A percentile compares a stretch with the other conserved stretches of the same genome.
Conservation (phyloP, 2,329 filamentous ascomycete species). For the Epichloe bromicola region DNA sequence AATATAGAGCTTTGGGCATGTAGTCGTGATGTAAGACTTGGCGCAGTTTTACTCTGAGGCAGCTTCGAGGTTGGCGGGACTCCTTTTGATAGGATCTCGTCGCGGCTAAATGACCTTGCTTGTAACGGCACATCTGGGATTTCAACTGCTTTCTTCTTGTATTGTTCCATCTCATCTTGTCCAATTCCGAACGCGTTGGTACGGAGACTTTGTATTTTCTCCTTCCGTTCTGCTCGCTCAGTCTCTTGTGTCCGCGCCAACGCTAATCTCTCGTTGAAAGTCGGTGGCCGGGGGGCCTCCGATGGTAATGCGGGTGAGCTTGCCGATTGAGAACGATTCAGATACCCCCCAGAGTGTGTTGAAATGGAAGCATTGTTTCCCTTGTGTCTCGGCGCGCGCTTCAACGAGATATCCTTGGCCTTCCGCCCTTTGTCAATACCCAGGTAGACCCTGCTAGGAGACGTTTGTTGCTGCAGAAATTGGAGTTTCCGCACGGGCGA, state of each 20-base stretch:
- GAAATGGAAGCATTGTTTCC: slow-evolving; percentile 10
- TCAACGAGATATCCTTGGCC: slow-evolving; percentile 73
- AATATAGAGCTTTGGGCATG: slow-evolving; percentile 9
- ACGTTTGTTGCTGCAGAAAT: slow-evolving; percentile 43
- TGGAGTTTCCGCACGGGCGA: slow-evolving; percentile 53
- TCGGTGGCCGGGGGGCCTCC: slow-evolving; percentile 29
- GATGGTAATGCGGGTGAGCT: slow-evolving; percentile 14
- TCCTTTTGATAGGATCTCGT: slow-evolving; percentile 39
- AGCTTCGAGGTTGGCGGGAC: slow-evolving; percentile 16
- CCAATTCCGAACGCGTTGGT: slow-evolving; percentile 45
- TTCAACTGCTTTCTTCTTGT: slow-evolving; percentile 43
- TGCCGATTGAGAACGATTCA: slow-evolving; percentile 31
- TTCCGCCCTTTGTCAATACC: slow-evolving; percentile 83
- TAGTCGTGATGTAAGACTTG: slow-evolving; percentile 14
- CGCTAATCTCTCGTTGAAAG: slow-evolving; percentile 78
- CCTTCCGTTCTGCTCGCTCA: slow-evolving; percentile 34
- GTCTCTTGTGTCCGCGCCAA: slow-evolving; percentile 49
- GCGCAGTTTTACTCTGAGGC: slow-evolving; percentile 31
- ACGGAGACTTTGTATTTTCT: slow-evolving; percentile 39
- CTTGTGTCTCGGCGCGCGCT: slow-evolving; percentile 47
- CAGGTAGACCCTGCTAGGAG: slow-evolving; percentile 65
- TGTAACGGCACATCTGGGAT: slow-evolving; percentile 35
- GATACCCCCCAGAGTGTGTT: slow-evolving; percentile 22
- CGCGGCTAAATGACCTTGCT: slow-evolving; percentile 45
- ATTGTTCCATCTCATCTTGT: slow-evolving; percentile 44